Evolutionary conservation across 177 flowering plant species (phyloP), one percentile per base, ranked within the genome.

Genomic region (Vitis hybrid): DNA sequence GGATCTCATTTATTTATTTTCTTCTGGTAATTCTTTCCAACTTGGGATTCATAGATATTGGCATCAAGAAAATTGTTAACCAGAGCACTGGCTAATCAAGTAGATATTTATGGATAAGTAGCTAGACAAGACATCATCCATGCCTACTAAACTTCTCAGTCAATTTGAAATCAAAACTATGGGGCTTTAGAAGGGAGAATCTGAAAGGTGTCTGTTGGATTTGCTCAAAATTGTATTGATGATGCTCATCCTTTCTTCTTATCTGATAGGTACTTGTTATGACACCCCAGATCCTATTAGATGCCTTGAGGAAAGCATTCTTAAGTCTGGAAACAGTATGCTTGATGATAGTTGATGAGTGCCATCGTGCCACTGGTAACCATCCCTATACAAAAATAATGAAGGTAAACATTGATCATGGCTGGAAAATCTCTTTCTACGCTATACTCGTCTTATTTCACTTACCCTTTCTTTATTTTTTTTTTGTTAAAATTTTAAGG

Each of bases 221-320:
- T 64, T 35, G 35, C 9, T 19, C 60, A 40, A 40, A 40, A 40
- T 40, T 40, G 46, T 40, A 40, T 48, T 64, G 14, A 35, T 48
- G n/a, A 18, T 15, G n/a, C 56, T 35, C 7, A 35, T 30, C n/a
- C 24, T 52, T n/a, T 68, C 9, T 51, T 51, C 55, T 67, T 50
- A 50, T 51, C 55, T 62, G 71, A 17, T 69, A 94, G 98, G 94
- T 94, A 24, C 67, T 94, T 71, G 94, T 94, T 13, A 94, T 94
- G 98, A 91, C 98, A 59, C 98, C 97, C 13, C 91, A 89, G 72
- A 82, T 94, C 73, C 71, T 91, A 17, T 76, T 91, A 80, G 93
- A 91, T 82, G 91, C 91, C 71, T 74, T 94, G 71, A 88, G 92
- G 78, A 94, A 89, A 72, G 92, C 90, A 67, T 89, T 82, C 72